Conservation (phyloP, 768 basidiomycete genomes). For the Epithele typhae region DNA sequence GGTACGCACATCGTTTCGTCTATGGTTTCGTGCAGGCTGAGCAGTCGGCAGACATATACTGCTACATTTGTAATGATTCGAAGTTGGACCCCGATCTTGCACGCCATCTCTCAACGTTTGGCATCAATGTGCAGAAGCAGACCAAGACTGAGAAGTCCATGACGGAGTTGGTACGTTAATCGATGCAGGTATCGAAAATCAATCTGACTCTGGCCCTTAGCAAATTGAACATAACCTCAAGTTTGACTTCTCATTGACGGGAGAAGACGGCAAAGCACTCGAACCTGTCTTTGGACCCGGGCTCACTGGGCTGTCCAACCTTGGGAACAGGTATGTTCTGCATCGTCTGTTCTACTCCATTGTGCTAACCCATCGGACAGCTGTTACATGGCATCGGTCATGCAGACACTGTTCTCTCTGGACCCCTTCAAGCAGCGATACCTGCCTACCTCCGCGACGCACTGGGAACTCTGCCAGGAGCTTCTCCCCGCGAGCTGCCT, state of each 20-base stretch:
- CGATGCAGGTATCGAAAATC: background rate
- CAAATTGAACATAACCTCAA: conserved; percentile 96
- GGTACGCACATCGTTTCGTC: conserved; percentile 47
- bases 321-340: conserved; percentile 74
- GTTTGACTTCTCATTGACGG: conserved; percentile 90
- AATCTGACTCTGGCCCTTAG: conserved; percentile 30
- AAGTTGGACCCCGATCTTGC: conserved; percentile 73
- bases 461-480: conserved; percentile 60
- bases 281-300: conserved; percentile 87
- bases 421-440: conserved; percentile 75
- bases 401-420: conserved; percentile 84
- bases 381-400: conserved; percentile 95
- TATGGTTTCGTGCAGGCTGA: background rate
- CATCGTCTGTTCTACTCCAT: too few species aligned
- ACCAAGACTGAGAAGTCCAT: conserved; percentile 95
- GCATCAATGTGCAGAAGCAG: conserved; percentile 78
- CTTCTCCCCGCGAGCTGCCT: conserved; percentile 77
- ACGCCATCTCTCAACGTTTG: conserved; percentile 73
- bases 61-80: conserved; percentile 86
- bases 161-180: conserved; percentile 76
- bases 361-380: too few species aligned
- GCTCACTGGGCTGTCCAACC: conserved; percentile 83
- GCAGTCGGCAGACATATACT: conserved; percentile 88
- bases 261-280: conserved; percentile 81
- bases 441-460: conserved; percentile 40